Evolutionary conservation across 2,329 filamentous ascomycete species (phyloP).

Genomic region (Exophiala viscosa): DNA sequence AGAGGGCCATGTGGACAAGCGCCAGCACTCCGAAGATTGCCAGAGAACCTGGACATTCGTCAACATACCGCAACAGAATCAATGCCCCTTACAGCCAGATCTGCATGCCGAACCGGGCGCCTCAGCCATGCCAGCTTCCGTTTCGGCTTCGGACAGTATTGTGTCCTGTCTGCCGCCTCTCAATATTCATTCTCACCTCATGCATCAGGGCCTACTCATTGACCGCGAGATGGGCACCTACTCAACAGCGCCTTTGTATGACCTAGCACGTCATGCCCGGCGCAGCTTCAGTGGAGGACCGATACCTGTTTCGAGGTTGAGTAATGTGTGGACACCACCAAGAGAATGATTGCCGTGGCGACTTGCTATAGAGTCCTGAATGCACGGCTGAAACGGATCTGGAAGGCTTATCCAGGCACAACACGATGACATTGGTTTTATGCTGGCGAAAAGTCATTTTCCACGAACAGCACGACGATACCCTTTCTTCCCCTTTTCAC

Average conservation of each 20-base stretch:
- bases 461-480: not conserved
- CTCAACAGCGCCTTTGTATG: not conserved
- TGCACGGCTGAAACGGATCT: no score
- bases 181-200: not conserved
- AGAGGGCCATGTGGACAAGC: constrained; percentile 19
- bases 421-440: no score
- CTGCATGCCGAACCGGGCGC: not conserved
- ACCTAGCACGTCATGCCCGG: not conserved
- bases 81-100: no score
- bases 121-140: not conserved
- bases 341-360: no score
- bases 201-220: not conserved
- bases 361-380: no score
- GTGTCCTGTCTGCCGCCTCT: not conserved
- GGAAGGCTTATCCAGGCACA: no score
- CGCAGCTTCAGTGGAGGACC: no score
- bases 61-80: no score
- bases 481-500: not conserved
- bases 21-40: constrained; percentile 1
- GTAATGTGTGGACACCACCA: no score
- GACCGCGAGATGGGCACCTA: not conserved
- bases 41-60: not conserved
- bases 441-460: no score
- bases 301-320: no score
- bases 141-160: no score